Evolutionary conservation across 345 rosid species (phyloP), one percentile per base, ranked within the genome.

Genomic region (Melaleuca alternifolia): DNA sequence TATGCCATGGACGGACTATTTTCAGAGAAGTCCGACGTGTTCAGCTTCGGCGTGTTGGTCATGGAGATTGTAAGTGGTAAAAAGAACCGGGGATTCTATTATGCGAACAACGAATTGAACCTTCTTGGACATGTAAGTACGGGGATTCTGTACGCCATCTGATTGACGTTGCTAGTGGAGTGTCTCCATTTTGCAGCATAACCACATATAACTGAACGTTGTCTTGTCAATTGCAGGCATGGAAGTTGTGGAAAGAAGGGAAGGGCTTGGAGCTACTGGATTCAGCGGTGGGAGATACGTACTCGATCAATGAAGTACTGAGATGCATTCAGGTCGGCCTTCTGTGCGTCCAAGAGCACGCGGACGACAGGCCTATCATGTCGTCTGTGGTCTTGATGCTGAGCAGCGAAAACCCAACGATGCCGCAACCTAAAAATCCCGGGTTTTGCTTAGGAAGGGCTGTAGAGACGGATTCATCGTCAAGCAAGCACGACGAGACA

Each of bases 311-410:
- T 15, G 96, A 96, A 90, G 91, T 93, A 4, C 20, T 94, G 53
- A 91, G 96, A 89, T 96, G 99, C 89, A 87, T 94, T 65, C 95
- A 96, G 20, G 96, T 96, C 11, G 99, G 98, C 18, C 94, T 96
- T 1, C 86, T 96, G 33, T 95, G 99, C 51, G 98, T 96, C 52
- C 96, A 95, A 89, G 98, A 94, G 83, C 91, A 82, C 6, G 93
- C 96, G 20, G 95, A 96, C 12, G 95, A 94, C 23, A 90, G 99
- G 76, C 99, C 98, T 37, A 87, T 62, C 3, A 95, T 95, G 98
- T 87, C 96, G 1, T 89, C 92, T 3, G 96, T 90, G 11, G 88
- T 95, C 14, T 23, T 94, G 91, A 95, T 95, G 98, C 87, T 94
- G 44, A 92, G 93, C 46, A 96, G 98, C 30, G 96, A 94, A 86